phyloP scores from a whole-genome alignment of 1,284 basidiomycete species.

The Trametes pubescens region DNA sequence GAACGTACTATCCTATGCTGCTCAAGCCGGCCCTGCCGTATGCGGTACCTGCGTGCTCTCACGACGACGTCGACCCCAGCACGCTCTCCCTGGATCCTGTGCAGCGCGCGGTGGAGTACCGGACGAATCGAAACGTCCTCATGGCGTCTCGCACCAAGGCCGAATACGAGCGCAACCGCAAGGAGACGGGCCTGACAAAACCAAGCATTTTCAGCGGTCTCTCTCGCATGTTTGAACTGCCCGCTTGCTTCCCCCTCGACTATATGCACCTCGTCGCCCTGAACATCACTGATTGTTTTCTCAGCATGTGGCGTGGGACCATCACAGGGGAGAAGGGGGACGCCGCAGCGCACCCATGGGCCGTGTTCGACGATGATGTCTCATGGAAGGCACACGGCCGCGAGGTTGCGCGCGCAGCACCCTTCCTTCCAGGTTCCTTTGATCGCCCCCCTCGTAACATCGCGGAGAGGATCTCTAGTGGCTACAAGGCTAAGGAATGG shows the following conservation, averaged over 20 bases:
- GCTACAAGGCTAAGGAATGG: conserved; percentile 36
- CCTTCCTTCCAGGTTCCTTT: conserved; percentile 36
- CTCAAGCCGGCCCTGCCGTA: not conserved
- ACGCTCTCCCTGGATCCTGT: not conserved
- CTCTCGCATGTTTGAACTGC: not conserved
- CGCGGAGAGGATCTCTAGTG: conserved; percentile 36
- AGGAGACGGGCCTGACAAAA: not conserved
- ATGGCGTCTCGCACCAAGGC: not conserved
- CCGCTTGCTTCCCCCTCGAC: conserved; percentile 13
- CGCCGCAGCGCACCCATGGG: not conserved
- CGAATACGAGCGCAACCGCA: not conserved
- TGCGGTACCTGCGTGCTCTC: not conserved
- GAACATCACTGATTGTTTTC: conserved; percentile 41
- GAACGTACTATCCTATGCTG: not conserved
- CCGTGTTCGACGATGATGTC: not conserved
- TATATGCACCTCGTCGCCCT: conserved; percentile 42
- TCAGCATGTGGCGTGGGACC: conserved; percentile 36
- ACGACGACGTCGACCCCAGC: not conserved
- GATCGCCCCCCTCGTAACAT: conserved; percentile 37
- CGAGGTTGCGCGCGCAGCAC: conserved; percentile 16
- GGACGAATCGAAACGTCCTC: too few relatives aligned
- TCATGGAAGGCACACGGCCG: conserved; percentile 13
- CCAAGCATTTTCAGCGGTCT: not conserved
- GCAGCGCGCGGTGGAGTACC: not conserved
- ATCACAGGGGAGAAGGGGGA: not conserved